A percentile compares a stretch with the other conserved stretches of the same genome.
phyloP scores from a whole-genome alignment of 2,329 filamentous ascomycete species.

The Paradendryphiella salina region DNA sequence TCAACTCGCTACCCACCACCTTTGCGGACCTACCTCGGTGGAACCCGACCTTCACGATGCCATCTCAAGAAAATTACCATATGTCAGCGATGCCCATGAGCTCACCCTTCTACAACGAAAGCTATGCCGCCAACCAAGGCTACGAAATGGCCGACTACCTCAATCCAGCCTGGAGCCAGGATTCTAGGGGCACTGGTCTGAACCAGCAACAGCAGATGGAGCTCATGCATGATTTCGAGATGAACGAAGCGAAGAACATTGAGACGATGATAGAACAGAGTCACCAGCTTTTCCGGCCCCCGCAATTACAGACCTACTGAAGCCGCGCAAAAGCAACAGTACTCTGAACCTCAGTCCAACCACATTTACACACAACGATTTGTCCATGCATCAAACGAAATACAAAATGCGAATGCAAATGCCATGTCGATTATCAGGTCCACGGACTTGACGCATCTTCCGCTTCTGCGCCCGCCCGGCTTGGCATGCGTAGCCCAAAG shows the following conservation, averaged over 20 bases:
- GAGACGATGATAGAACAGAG: conserved; percentile 49
- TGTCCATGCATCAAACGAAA: background rate
- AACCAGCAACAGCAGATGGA: conserved; percentile 82
- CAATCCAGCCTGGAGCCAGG: conserved; percentile 63
- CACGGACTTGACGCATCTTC: background rate
- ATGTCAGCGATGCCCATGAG: conserved; percentile 30
- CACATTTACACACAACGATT: background rate
- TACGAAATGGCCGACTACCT: conserved; percentile 47
- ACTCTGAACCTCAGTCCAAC: background rate
- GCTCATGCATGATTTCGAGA: conserved; percentile 79
- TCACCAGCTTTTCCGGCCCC: conserved; percentile 43
- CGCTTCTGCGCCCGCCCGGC: background rate
- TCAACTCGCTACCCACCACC: conserved; percentile 41
- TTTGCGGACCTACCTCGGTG: conserved; percentile 45
- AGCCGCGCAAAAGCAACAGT: background rate
- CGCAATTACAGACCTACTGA: conserved; percentile 38
- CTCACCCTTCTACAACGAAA: conserved; percentile 40
- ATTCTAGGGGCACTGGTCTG: conserved; percentile 52
- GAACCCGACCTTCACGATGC: conserved; percentile 44
- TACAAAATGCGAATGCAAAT: background rate
- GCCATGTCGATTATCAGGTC: background rate
- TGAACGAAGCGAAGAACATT: conserved; percentile 46
- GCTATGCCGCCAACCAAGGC: conserved; percentile 42
- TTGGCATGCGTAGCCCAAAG: background rate
- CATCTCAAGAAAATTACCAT: conserved; percentile 35